Evolutionary conservation across 2,329 filamentous ascomycete genomes (phyloP).

Genomic region (Sporothrix humicola): DNA sequence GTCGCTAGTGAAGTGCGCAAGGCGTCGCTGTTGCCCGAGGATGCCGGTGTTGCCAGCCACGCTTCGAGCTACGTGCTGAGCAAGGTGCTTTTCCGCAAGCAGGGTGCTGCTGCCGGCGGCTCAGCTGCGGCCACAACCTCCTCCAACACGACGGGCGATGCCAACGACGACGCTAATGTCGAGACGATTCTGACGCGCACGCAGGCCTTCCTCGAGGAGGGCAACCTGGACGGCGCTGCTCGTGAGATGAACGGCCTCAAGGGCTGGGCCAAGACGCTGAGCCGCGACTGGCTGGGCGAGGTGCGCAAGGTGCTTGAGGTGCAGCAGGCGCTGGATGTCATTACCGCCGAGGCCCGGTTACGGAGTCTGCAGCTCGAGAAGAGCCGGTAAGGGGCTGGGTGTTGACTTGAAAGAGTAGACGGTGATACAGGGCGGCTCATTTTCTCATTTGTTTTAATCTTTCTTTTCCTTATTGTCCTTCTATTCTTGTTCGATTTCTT

Average conservation of each 20-base stretch:
- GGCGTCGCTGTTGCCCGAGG: constrained; percentile 86
- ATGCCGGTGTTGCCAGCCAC: constrained; percentile 93
- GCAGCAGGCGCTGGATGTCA: constrained; percentile 93
- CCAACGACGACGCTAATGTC: constrained; percentile 86
- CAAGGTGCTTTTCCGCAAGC: constrained; percentile 96
- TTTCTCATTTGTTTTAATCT: constrained; percentile 7
- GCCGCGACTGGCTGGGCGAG: constrained; percentile 91
- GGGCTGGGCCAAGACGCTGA: constrained; percentile 95
- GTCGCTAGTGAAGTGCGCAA: constrained; percentile 93
- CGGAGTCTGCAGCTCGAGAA: constrained; percentile 86
- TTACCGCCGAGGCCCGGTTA: constrained; percentile 86
- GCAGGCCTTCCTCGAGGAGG: constrained; percentile 89
- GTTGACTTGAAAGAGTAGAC: not conserved
- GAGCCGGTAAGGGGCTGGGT: constrained; percentile 23
- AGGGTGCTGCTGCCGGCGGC: constrained; percentile 75
- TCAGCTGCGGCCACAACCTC: not conserved
- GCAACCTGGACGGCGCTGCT: constrained; percentile 86
- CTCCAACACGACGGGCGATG: constrained; percentile 54
- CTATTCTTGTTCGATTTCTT: not conserved
- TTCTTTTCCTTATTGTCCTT: not conserved
- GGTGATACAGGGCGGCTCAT: not conserved
- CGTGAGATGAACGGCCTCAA: constrained; percentile 92
- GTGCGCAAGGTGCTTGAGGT: constrained; percentile 92
- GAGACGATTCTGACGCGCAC: constrained; percentile 91
- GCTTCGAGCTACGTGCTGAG: constrained; percentile 87